phyloP scores from a whole-genome alignment of 768 basidiomycete species.

The Pleurotus cornucopiae region DNA sequence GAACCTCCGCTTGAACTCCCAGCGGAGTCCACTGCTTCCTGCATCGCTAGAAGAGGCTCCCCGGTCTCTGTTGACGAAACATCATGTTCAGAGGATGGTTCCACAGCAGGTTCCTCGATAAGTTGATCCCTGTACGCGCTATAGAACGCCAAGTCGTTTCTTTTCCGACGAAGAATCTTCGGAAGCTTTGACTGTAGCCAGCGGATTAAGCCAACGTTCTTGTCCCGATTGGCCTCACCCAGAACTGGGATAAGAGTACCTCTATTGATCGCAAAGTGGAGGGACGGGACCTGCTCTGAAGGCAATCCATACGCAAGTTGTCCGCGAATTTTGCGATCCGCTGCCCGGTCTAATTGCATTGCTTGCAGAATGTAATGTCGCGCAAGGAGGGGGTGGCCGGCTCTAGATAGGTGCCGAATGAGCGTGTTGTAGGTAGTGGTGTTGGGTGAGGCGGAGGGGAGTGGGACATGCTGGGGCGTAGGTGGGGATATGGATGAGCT shows the following conservation, averaged over 20 bases:
- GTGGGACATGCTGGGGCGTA: conserved; percentile 28
- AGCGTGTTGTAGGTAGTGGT: conserved; percentile 63
- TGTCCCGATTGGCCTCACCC: conserved; percentile 54
- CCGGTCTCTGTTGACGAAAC: neutral
- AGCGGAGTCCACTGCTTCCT: too few species aligned
- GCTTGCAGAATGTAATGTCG: conserved; percentile 66
- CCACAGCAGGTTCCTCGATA: neutral
- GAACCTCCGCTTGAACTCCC: too few species aligned
- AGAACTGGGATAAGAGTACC: conserved; percentile 54
- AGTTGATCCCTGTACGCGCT: conserved; percentile 21
- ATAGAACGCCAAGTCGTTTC: conserved; percentile 40
- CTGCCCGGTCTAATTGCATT: conserved; percentile 37
- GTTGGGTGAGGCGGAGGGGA: conserved; percentile 50
- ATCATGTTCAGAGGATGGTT: neutral
- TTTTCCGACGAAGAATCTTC: conserved; percentile 44
- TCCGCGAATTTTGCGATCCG: conserved; percentile 24
- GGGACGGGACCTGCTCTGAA: conserved; percentile 36
- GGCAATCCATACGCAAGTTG: conserved; percentile 22
- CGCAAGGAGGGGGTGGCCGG: conserved; percentile 46
- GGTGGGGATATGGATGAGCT: conserved; percentile 35
- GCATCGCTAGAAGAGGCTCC: too few species aligned
- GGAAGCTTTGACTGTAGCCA: conserved; percentile 52
- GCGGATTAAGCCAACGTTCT: conserved; percentile 53
- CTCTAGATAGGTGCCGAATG: conserved; percentile 50
- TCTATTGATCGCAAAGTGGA: conserved; percentile 52